These are phyloP conservation scores for Boeremia lycopersici DNA, from an alignment of 2,329 filamentous ascomycete species.

Conservation along the genomic window DNA sequence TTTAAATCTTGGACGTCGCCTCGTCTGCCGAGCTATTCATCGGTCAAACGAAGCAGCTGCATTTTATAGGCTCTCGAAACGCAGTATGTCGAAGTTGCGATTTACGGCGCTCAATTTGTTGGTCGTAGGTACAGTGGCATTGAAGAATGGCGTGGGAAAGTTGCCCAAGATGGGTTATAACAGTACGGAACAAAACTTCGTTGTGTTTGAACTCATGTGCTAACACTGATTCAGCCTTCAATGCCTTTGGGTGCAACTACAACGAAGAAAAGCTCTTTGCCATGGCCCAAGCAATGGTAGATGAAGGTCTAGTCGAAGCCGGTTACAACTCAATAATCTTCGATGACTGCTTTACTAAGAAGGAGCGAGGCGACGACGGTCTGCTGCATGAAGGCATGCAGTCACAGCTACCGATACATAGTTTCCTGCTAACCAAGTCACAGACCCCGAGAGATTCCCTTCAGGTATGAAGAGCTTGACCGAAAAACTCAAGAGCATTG, in stretches of 20 bases:
- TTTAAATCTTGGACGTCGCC: background rate
- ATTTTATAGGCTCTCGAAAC: background rate
- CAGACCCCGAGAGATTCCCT: constrained; percentile 13
- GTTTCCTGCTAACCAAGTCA: background rate
- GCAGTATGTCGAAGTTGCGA: background rate
- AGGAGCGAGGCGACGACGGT: constrained; percentile 9
- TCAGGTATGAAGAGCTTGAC: constrained; percentile 14
- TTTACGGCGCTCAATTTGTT: background rate
- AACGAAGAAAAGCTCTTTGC: constrained; percentile 9
- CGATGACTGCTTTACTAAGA: constrained; percentile 17
- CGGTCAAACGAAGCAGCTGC: too few species aligned
- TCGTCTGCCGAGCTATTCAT: too few species aligned
- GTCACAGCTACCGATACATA: rapidly evolving
- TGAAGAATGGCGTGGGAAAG: constrained; percentile 13
- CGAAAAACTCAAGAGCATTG: constrained; percentile 8
- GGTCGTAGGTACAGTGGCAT: background rate
- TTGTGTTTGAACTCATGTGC: too few species aligned
- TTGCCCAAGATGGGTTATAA: constrained; percentile 18
- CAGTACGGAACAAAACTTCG: background rate
- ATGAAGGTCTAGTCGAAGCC: constrained; percentile 14
- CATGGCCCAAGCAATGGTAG: constrained; percentile 11
- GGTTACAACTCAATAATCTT: constrained; percentile 19
- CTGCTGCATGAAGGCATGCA: constrained; percentile 6
- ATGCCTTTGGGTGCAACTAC: constrained; percentile 13
- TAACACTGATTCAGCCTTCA: constrained; percentile 1